phyloP scores from a whole-genome alignment of 2,329 filamentous ascomycete species.

The Septoria linicola region DNA sequence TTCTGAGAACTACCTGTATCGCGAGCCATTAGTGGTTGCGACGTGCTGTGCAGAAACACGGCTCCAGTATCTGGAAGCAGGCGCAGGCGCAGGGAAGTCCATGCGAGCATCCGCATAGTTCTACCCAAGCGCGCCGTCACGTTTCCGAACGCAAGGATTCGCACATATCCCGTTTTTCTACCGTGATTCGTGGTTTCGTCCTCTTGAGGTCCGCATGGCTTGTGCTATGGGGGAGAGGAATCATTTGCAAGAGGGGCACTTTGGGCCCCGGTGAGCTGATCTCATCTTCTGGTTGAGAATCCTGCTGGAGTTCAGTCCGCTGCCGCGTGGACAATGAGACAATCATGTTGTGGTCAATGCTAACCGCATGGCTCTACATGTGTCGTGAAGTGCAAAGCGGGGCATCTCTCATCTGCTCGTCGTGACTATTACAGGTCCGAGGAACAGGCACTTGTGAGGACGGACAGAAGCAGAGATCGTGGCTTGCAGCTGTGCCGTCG shows the following conservation, averaged over 20 bases:
- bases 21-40: background rate
- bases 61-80: background rate
- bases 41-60: background rate
- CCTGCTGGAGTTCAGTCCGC: background rate
- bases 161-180: slow-evolving; percentile 4
- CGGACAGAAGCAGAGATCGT: too few relatives aligned
- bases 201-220: background rate
- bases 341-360: too few relatives aligned
- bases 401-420: too few relatives aligned
- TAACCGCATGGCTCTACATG: too few relatives aligned
- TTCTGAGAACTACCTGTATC: background rate
- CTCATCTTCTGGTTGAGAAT: background rate
- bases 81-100: slow-evolving; percentile 3
- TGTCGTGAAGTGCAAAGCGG: too few relatives aligned
- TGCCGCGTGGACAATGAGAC: background rate
- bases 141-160: slow-evolving; percentile 4
- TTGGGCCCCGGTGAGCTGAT: background rate
- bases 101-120: slow-evolving; percentile 1
- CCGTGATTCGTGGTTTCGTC: slow-evolving; percentile 5
- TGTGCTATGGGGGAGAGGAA: background rate
- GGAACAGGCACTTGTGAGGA: too few relatives aligned
- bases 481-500: too few relatives aligned
- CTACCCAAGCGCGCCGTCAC: slow-evolving; percentile 6
- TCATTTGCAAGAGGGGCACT: background rate
- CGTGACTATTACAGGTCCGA: too few relatives aligned